These are phyloP conservation scores for Pythium guiyangense DNA, from an alignment of 352 stramenopile species.

Conservation along the genomic window DNA sequence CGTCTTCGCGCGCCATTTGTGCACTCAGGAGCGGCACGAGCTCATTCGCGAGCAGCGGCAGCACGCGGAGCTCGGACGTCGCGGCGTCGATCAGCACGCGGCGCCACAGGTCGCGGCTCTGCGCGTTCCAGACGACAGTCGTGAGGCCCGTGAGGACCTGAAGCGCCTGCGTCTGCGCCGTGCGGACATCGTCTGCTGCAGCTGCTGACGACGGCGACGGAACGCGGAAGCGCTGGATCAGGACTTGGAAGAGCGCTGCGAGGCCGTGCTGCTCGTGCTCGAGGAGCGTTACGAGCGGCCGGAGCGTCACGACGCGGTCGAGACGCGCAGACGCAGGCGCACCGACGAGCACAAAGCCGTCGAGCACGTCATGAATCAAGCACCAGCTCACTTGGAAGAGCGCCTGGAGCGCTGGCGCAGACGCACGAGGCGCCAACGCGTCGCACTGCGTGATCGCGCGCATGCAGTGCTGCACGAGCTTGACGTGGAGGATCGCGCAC, in stretches of 20 bases:
- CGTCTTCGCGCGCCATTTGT: constrained; percentile 38
- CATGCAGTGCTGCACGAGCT: constrained; percentile 54
- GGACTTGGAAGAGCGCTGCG: constrained; percentile 42
- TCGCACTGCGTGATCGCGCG: constrained; percentile 41
- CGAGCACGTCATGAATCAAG: constrained; percentile 50
- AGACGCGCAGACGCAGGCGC: constrained; percentile 31
- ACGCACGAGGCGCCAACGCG: not conserved
- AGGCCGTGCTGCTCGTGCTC: constrained; percentile 52
- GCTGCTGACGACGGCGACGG: constrained; percentile 9
- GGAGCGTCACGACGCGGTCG: constrained; percentile 27
- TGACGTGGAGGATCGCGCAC: constrained; percentile 34
- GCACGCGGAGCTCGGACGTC: constrained; percentile 22
- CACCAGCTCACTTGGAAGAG: constrained; percentile 69
- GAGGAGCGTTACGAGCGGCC: constrained; percentile 38
- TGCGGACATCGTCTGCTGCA: constrained; percentile 7
- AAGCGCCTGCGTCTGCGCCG: constrained; percentile 35
- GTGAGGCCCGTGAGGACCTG: constrained; percentile 38
- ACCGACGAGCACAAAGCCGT: constrained; percentile 27
- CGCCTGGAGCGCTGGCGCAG: constrained; percentile 5
- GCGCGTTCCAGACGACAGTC: constrained; percentile 48
- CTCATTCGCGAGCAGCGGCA: constrained; percentile 46
- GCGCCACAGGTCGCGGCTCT: constrained; percentile 44
- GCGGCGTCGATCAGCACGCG: constrained; percentile 33
- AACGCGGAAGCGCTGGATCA: constrained; percentile 41
- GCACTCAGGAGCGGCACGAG: constrained; percentile 35